Percentiles rank a stretch among this genome's conserved stretches.
Conservation (phyloP, 2,329 filamentous ascomycete species). For the Sarocladiaceae sp. region DNA sequence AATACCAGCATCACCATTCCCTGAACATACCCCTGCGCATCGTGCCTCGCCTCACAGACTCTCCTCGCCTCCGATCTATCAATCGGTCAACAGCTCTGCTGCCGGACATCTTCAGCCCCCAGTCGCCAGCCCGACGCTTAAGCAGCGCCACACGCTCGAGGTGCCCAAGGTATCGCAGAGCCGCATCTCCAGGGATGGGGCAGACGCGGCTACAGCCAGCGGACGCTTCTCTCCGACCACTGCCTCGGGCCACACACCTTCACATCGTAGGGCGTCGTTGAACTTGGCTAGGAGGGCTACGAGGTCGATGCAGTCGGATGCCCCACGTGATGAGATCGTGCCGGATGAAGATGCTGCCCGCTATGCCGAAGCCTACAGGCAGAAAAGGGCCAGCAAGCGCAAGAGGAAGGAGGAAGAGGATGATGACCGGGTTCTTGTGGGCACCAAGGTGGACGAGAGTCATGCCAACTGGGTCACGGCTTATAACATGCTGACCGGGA, state of each 20-base stretch:
- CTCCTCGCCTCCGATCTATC: constrained; percentile 57
- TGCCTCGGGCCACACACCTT: constrained; percentile 40
- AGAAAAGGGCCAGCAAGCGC: constrained; percentile 84
- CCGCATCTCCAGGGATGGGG: constrained; percentile 66
- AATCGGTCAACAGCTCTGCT: constrained; percentile 34
- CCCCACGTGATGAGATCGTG: constrained; percentile 73
- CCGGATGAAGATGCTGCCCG: constrained; percentile 86
- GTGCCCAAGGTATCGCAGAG: constrained; percentile 65
- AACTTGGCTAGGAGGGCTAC: constrained; percentile 75
- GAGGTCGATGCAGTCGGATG: constrained; percentile 77
- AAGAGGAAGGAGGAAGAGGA: constrained; percentile 80
- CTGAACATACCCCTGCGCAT: constrained; percentile 17
- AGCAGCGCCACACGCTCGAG: constrained; percentile 83
- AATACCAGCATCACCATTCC: constrained; percentile 18
- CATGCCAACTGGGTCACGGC: constrained; percentile 97
- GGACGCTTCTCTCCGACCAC: constrained; percentile 74
- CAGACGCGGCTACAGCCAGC: constrained; percentile 60
- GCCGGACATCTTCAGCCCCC: constrained; percentile 46
- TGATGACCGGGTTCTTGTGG: constrained; percentile 89
- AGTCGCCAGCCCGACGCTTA: constrained; percentile 46
- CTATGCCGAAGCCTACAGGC: constrained; percentile 88
- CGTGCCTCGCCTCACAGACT: constrained; percentile 46
- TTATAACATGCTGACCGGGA: constrained; percentile 99
- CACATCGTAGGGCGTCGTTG: constrained; percentile 67
- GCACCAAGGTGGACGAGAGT: constrained; percentile 94